phyloP scores from a whole-genome alignment of 768 basidiomycete species.

The Filobasidium wieringae region DNA sequence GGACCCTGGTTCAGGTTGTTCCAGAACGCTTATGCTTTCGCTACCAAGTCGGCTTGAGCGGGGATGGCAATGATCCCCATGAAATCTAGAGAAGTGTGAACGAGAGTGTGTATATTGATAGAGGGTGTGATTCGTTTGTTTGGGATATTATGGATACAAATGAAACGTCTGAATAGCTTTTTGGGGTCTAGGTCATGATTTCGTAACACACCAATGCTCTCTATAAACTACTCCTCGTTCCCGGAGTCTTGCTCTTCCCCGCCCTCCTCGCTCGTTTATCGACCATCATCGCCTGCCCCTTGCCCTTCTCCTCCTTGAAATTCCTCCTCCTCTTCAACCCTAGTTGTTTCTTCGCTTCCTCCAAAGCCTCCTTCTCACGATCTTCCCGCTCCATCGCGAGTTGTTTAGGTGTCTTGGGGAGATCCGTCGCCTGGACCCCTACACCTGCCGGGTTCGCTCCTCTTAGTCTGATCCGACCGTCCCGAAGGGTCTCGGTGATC shows the following conservation, averaged over 20 bases:
- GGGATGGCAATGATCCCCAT: too few species aligned
- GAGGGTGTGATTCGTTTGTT: too few species aligned
- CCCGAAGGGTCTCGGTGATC: slow-evolving; percentile 61
- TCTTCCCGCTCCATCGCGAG: slow-evolving; percentile 20
- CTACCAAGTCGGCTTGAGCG: slow-evolving; percentile 1
- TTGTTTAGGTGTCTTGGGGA: slow-evolving; percentile 26
- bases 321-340: slow-evolving; percentile 21
- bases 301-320: slow-evolving; percentile 12
- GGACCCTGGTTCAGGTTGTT: slow-evolving; percentile 96
- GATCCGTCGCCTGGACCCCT: slow-evolving; percentile 28
- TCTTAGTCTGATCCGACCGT: slow-evolving; percentile 57
- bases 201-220: too few species aligned
- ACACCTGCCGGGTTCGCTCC: slow-evolving; percentile 50
- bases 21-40: slow-evolving; percentile 56
- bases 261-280: not conserved
- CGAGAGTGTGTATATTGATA: too few species aligned
- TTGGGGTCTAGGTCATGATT: too few species aligned
- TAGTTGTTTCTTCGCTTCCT: slow-evolving; percentile 29
- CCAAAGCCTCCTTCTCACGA: slow-evolving; percentile 27
- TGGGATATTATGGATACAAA: too few species aligned
- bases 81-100: too few species aligned
- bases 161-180: too few species aligned
- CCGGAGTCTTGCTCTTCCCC: too few species aligned
- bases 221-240: too few species aligned
- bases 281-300: not conserved